Base-by-base conservation (phyloP, 257 asterid species). In the Paulownia fortunei region DNA sequence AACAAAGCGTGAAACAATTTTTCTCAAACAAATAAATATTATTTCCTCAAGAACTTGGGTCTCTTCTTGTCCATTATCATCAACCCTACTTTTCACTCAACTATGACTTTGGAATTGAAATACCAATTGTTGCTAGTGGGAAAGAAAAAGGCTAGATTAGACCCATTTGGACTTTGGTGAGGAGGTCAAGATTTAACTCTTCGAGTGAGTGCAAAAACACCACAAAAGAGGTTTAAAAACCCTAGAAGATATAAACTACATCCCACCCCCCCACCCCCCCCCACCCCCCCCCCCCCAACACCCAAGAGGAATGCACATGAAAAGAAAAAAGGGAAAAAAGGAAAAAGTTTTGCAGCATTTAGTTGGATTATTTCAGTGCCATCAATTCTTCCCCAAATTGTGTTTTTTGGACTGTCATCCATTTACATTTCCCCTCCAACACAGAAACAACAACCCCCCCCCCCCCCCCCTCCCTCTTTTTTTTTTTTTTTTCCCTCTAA, bases 361-460 rank as follows among this genome's bases (percentile, higher is more conserved):
- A 39, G 81, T 24, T 64, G 87, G 86, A 80, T 74, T 6, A 87
- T 63, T 67, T 85, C 65, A 81, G 89, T 84, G 90, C 72, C 68
- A 79, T 88, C 90, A 85, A 78, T 81, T 86, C 83, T 34, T 83
- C n/a, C n/a, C n/a, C 76, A 89, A 78, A 70, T 72, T 63, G 56
- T 61, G 61, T 72, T 83, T 76, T 83, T 81, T 70, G 80, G 78
- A 84, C 92, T 88, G 93, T 86, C 96, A 88, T 85, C 93, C 96
- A 88, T 88, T 82, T 79, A 72, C 81, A 69, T 79, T 65, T 41
- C 26, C 54, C 18, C 63, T 15, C 72, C 65, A 78, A 78, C 68
- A 70, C 80, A 52, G 73, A 71, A 69, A 76, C 65, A n/a, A n/a
- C n/a, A n/a, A n/a, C n/a, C n/a, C n/a, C n/a, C n/a, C n/a, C n/a